phyloP scores from a whole-genome alignment of 2,329 filamentous ascomycete genomes.

The Ophiobolus disseminans region DNA sequence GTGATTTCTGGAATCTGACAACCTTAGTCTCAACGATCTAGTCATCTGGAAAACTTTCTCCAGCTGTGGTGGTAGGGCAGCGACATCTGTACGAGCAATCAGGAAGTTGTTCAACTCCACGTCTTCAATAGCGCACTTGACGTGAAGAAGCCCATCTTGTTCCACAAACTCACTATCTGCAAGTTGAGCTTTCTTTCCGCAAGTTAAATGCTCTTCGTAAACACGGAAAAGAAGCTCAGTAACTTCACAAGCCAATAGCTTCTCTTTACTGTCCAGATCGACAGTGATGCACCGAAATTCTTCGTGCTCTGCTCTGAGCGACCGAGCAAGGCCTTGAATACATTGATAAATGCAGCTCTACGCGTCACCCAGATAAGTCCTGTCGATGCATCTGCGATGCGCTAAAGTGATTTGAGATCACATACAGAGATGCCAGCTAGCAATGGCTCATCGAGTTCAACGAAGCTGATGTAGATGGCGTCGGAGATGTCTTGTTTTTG shows the following conservation, averaged over 20 bases:
- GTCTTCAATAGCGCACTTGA: conserved; percentile 18
- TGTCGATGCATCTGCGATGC: conserved; percentile 14
- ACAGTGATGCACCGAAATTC: conserved; percentile 20
- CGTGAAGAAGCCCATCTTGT: conserved; percentile 9
- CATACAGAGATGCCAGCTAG: conserved; percentile 5
- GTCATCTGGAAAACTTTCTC: conserved; percentile 2
- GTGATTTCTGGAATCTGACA: neutral
- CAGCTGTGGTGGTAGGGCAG: conserved; percentile 6
- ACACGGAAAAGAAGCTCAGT: conserved; percentile 7
- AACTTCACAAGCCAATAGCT: conserved; percentile 4
- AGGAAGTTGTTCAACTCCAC: conserved; percentile 13
- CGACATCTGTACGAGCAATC: conserved; percentile 7
- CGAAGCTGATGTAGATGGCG: conserved; percentile 16
- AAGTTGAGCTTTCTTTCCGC: neutral
- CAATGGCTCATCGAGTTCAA: conserved; percentile 18
- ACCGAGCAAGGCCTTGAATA: conserved; percentile 17
- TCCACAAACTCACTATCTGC: conserved; percentile 19
- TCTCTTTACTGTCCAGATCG: conserved; percentile 19
- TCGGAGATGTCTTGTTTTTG: conserved; percentile 5
- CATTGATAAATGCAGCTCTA: conserved; percentile 15
- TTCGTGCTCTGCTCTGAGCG: conserved; percentile 20
- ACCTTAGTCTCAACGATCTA: conserved; percentile 8
- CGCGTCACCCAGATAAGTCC: conserved; percentile 30
- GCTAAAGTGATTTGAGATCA: conserved; percentile 12
- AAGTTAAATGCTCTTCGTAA: conserved; percentile 6